Base-by-base conservation (phyloP, 164 flowering plant species). In the Santalum album region DNA sequence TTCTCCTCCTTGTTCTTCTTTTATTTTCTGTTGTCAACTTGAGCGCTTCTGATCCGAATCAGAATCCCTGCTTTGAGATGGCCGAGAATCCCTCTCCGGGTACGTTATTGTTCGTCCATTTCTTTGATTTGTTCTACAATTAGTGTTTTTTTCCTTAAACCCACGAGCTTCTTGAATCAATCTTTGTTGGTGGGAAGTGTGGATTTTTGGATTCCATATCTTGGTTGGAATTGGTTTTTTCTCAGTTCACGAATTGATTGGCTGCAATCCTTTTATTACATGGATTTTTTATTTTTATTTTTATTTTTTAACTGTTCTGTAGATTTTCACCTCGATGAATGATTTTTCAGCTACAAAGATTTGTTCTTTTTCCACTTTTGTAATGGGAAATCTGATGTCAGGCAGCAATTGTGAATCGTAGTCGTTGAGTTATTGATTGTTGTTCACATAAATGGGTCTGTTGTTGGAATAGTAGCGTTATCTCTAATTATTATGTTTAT, bases 51-150 rank as follows among this genome's bases (percentile, higher is more conserved):
- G 25, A 1, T 22, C 1, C 19, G 14, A 3, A 6, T 45, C 49
- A 45, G 40, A 25, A 18, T 20, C 47, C 35, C 48, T 11, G 22
- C 14, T 39, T 35, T 42, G 25, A 21, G 51, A 58, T 58, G 62
- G 49, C 55, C 42, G 21, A 39, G 20, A 39, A 40, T 40, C 36
- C 62, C 25, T 26, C 2, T 20, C 19, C 55, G 51, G 62, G 62
- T 58, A 26, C 15, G 19, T 25, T 12, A 18, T 22, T 45, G 16
- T 2, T 2, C 18, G 7, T 14, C 4, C 21, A 17, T 49, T 58
- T 49, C 21, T 25, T 49, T 39, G 11, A 17, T 2, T 48, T 16
- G 22, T 32, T 18, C 12, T 5, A 29, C 22, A 9, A 14, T 3
- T 15, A 9, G 3, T 15, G 42, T 4, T 9, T 9, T 38, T 0